Evolutionary conservation across 805 yeast species (phyloP), one percentile per base, ranked within the genome.

Genomic region (Saitoella complicata): DNA sequence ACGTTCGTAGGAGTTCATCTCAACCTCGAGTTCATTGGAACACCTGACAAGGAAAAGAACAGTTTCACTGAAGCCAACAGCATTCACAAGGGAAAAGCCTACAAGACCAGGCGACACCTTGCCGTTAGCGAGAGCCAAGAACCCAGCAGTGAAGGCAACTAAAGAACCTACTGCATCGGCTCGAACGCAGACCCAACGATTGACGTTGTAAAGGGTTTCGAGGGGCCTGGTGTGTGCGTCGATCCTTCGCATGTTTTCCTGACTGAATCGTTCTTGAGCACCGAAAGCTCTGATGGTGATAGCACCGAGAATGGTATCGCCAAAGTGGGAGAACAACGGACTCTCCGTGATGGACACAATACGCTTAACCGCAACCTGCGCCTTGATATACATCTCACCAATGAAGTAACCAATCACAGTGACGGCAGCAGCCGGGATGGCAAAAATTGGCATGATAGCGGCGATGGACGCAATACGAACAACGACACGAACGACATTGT

Each of bases 1-100:
- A 64, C 97, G 77, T 64, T 88, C 96, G 31, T 86, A 94, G 7
- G 96, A 83, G 65, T 88, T 88, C 94, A 88, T 85, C 56, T 81
- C 78, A 80, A 88, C 84, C 65, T 87, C 97, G 48, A 85, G 77
- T 53, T 72, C 75, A 6, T 95, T 80, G 57, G 85, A 86, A 57
- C 82, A 71, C 62, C 97, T 76, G 33, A 88, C 93, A 51, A 84
- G 67, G 96, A 96, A 88, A 46, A 88, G 68, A 0, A 95, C 93
- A 59, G 76, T 72, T 52, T 81, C 91, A 37, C 85, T 80, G 64
- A 87, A 86, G 3, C 86, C 72, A 50, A 86, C 78, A 11, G 96
- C 94, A 62, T 84, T 85, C 0, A 95, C 78, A 49, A 87, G 70
- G 1, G 95, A 82, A 51, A 87, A 77, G 66, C 97, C 97, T 5